Evolutionary conservation across 2,329 filamentous ascomycete genomes (phyloP).

Genomic region (Talaromyces funiculosus): DNA sequence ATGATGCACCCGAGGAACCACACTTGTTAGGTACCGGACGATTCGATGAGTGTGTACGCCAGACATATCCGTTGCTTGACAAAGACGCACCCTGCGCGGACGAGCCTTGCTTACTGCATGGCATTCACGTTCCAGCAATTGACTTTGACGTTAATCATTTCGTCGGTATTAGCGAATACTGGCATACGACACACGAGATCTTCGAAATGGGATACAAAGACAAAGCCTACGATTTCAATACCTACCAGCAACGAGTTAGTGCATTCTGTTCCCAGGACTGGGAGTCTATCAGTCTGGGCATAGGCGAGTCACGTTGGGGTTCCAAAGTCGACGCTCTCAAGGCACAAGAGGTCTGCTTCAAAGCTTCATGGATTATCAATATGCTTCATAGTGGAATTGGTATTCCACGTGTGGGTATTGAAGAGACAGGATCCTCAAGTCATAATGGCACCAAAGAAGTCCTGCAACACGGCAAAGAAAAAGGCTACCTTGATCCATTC

Average conservation of each 20-base stretch:
- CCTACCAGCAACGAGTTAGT: constrained; percentile 78
- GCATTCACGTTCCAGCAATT: constrained; percentile 87
- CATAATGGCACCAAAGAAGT: constrained; percentile 70
- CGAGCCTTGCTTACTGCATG: constrained; percentile 80
- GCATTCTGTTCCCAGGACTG: constrained; percentile 83
- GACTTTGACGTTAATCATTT: constrained; percentile 98
- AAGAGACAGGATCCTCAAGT: constrained; percentile 50
- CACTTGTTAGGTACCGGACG: constrained; percentile 74
- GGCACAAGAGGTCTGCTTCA: constrained; percentile 89
- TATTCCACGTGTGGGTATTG: constrained; percentile 76
- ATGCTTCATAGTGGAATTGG: constrained; percentile 94
- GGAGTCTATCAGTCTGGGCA: constrained; percentile 63
- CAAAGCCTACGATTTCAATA: constrained; percentile 80
- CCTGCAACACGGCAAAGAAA: constrained; percentile 62
- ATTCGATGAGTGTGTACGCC: constrained; percentile 76
- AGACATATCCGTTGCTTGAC: constrained; percentile 78
- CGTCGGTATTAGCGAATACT: constrained; percentile 95
- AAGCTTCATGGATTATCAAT: constrained; percentile 96
- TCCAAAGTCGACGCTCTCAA: constrained; percentile 68
- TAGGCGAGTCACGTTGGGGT: constrained; percentile 63
- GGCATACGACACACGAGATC: constrained; percentile 95
- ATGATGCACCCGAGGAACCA: constrained; percentile 37
- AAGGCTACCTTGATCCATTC: constrained; percentile 77
- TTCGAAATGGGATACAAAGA: constrained; percentile 72
- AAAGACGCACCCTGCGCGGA: constrained; percentile 83